Conservation (phyloP, 371 early-diverging fungal genomes). For the Fennellomyces sp. region DNA sequence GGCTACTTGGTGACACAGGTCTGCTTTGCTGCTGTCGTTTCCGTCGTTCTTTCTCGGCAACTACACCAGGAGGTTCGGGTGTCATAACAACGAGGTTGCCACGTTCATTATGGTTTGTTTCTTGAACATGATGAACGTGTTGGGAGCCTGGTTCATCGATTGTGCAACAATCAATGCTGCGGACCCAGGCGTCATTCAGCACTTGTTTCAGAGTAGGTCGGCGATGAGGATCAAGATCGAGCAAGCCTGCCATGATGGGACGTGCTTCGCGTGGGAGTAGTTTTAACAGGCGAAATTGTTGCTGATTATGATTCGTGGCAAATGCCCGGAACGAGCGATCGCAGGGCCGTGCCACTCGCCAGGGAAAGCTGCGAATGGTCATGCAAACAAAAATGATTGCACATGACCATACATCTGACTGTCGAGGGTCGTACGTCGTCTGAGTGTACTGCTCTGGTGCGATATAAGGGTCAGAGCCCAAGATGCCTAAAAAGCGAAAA, state of each 20-base stretch:
- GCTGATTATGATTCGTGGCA: slow-evolving; percentile 39
- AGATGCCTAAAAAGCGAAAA: slow-evolving; percentile 8
- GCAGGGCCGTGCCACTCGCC: slow-evolving; percentile 59
- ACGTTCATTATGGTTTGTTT: slow-evolving; percentile 5
- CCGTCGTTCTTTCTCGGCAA: slow-evolving; percentile 26
- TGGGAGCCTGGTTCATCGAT: slow-evolving; percentile 42
- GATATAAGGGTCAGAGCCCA: slow-evolving; percentile 85
- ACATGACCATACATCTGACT: slow-evolving; percentile 77
- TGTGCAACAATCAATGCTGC: slow-evolving; percentile 61
- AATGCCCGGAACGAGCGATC: slow-evolving; percentile 58
- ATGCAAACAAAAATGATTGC: slow-evolving; percentile 79
- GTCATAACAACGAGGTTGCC: slow-evolving; percentile 24
- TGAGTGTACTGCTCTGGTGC: slow-evolving; percentile 84
- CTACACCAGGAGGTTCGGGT: slow-evolving; percentile 22
- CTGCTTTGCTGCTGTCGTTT: slow-evolving; percentile 7
- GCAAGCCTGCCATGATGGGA: slow-evolving; percentile 45
- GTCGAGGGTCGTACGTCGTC: slow-evolving; percentile 63
- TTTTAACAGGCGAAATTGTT: slow-evolving; percentile 49
- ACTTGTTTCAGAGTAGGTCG: slow-evolving; percentile 48
- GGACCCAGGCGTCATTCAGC: slow-evolving; percentile 57
- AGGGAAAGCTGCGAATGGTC: slow-evolving; percentile 75
- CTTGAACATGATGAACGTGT: slow-evolving; percentile 53
- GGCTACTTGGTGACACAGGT: not conserved
- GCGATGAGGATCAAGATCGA: slow-evolving; percentile 54
- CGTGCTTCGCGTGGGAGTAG: slow-evolving; percentile 53